Percentiles rank a stretch among this genome's conserved stretches.
These are phyloP conservation scores for Metrosideros polymorpha DNA, from an alignment of 441 rosid species.

Conservation along the genomic window DNA sequence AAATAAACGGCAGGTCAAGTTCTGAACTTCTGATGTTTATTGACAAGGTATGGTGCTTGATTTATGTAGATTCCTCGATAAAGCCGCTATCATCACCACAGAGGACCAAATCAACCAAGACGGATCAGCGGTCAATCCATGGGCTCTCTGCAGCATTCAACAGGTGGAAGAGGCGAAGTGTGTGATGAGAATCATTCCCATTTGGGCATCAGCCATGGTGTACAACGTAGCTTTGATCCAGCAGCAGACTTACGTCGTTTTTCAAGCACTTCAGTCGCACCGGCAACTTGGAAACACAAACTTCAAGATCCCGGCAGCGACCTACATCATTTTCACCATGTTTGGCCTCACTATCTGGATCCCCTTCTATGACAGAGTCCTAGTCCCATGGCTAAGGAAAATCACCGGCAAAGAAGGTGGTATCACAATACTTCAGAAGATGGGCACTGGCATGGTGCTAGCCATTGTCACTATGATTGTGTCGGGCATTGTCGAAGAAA, in stretches of 20 bases:
- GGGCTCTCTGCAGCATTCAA: conserved; percentile 12
- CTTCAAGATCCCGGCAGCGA: background rate
- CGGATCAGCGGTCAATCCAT: conserved; percentile 5
- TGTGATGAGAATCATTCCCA: background rate
- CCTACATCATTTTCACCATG: background rate
- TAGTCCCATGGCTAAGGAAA: background rate
- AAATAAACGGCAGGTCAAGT: background rate
- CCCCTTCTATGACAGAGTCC: background rate
- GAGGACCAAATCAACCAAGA: conserved; percentile 2
- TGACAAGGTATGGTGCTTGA: background rate
- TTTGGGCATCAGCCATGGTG: background rate
- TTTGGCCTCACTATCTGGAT: background rate
- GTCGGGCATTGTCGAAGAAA: conserved; percentile 23
- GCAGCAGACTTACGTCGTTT: conserved; percentile 3
- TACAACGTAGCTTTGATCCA: background rate
- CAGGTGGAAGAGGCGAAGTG: conserved; percentile 10
- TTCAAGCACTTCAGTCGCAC: conserved; percentile 9
- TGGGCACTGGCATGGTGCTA: conserved; percentile 23
- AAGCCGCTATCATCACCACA: background rate
- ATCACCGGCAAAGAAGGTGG: conserved; percentile 5
- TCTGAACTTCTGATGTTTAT: background rate
- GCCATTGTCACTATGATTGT: conserved; percentile 15
- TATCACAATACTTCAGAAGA: conserved; percentile 25
- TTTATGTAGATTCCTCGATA: conserved; percentile 3
- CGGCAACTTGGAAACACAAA: background rate